Conservation (phyloP, 2,329 filamentous ascomycete species). For the Aspergillus sp. region DNA sequence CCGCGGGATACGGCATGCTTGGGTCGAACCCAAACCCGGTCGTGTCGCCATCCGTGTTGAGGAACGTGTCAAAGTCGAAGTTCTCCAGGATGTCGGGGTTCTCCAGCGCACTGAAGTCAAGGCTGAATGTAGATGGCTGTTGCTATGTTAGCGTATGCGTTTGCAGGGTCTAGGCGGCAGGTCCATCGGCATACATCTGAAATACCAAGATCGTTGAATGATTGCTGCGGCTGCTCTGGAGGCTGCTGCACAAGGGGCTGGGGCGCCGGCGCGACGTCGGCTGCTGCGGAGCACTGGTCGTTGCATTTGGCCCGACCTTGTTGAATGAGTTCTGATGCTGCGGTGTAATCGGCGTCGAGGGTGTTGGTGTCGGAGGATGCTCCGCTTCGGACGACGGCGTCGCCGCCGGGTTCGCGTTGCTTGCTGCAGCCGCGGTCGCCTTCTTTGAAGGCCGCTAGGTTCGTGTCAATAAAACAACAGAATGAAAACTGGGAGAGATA, state of each 20-base stretch:
- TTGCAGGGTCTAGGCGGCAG: constrained; percentile 2
- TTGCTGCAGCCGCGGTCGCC: constrained; percentile 24
- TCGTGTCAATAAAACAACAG: constrained; percentile 3
- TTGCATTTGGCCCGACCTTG: constrained; percentile 29
- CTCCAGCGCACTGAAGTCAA: constrained; percentile 38
- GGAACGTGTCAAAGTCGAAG: constrained; percentile 57
- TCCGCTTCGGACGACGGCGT: constrained; percentile 39
- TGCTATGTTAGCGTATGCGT: constrained; percentile 9
- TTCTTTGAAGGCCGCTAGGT: constrained; percentile 37
- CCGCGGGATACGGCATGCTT: constrained; percentile 28
- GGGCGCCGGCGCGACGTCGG: constrained; percentile 28
- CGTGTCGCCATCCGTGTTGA: constrained; percentile 46
- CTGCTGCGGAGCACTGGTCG: constrained; percentile 22
- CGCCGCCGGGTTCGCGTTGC: constrained; percentile 31
- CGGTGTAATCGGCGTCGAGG: constrained; percentile 41
- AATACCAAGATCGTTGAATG: constrained; percentile 26
- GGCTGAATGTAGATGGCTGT: constrained; percentile 27
- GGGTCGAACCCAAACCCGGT: constrained; percentile 36
- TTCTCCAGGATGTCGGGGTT: constrained; percentile 41
- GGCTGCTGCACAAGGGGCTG: constrained; percentile 24
- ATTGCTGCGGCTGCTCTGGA: constrained; percentile 19
- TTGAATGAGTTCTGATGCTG: constrained; percentile 38
- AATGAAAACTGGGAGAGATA: constrained; percentile 6
- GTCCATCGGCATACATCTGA: constrained; percentile 35
- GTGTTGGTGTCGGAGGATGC: constrained; percentile 39